Evolutionary conservation across 1,284 basidiomycete species (phyloP), one percentile per base, ranked within the genome.

Genomic region (Apiotrichum veenhuisii): DNA sequence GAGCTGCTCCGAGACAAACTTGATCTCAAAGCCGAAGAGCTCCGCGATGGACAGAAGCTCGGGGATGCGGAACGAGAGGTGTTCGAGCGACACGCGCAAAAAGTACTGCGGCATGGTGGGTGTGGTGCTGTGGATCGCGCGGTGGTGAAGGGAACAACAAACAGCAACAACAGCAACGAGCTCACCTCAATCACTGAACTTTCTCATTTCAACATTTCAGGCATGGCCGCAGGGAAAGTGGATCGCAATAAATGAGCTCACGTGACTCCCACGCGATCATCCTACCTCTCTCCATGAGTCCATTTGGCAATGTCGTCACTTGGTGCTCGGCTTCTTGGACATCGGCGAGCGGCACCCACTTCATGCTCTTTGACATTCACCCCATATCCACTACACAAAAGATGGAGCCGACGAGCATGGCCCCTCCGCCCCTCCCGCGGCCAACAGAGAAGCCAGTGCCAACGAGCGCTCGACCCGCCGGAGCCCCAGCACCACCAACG

Each of bases 41-140:
- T 73, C 57, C 5, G 68, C 66, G 47, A 74, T 65, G 20, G 73
- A 71, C 15, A 79, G 74, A 0, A 94, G 81, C 69, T 91, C 89
- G 23, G 91, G 89, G 18, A 92, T 74, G 23, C 91, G 81, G 70
- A 93, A 94, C 41, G 88, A 85, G 33, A 82, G 79, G 69, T 93
- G 89, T 11, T 82, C 82, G 73, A 89, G 87, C 1, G 89, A 88
- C 72, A 90, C 88, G 47, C 87, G 80, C 51, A 92, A 77, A 49
- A 92, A 81, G 73, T 87, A 91, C 34, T 55, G 65, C 44, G 72
- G 69, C 72, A 73, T 74, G n/a, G 36, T 64, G 30, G 37, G 26
- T n/a, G 20, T n/a, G 8, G 17, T 15, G 33, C n/a, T 37, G 18
- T 11, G 34, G 34, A 17, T 36, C 12, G 33, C 9, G 33, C 14